Evolutionary conservation across 768 basidiomycete genomes (phyloP), one percentile per base, ranked within the genome.

Genomic region (Termitomyces sp.): DNA sequence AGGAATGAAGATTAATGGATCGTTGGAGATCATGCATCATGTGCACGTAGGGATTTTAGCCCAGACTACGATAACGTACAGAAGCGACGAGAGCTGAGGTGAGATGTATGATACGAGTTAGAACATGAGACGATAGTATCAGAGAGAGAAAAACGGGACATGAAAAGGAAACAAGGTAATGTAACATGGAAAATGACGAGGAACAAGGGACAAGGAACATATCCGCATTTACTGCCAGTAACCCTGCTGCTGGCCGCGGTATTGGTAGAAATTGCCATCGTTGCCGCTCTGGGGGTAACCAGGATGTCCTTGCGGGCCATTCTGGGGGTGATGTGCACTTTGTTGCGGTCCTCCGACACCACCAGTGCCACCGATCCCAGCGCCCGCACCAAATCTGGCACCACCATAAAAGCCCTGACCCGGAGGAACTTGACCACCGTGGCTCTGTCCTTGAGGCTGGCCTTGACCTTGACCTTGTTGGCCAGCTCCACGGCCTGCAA

Each of bases 201-300:
- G 55, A 58, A 57, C 9, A 49, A 54, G 16, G 52, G 45, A 61
- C 12, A 44, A 53, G 32, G 28, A 25, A 21, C 40, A 47, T 48
- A 5, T 37, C 41, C 19, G 49, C 55, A 41, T 52, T 68, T 77
- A 84, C 70, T 85, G 81, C 81, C 83, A 85, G 72, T 84, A 81
- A 55, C 74, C 75, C 66, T 79, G 81, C 64, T 81, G 82, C 66
- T 81, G 85, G 67, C 84, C 77, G 68, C 85, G 87, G 67, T 89
- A 89, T 60, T 82, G 80, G 67, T 91, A 90, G 67, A 88, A 91
- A 63, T 73, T 79, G 14, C 74, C 83, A 45, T 89, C 86, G 49
- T 78, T 84, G 48, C 76, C 81, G 42, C 80, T 82, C 64, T 87
- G 86, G 19, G 82, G 80, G 67, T 86, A 86, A 16, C 79, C 82